Conservation (phyloP, 179 eudicot genomes). For the Vitellaria paradoxa region DNA sequence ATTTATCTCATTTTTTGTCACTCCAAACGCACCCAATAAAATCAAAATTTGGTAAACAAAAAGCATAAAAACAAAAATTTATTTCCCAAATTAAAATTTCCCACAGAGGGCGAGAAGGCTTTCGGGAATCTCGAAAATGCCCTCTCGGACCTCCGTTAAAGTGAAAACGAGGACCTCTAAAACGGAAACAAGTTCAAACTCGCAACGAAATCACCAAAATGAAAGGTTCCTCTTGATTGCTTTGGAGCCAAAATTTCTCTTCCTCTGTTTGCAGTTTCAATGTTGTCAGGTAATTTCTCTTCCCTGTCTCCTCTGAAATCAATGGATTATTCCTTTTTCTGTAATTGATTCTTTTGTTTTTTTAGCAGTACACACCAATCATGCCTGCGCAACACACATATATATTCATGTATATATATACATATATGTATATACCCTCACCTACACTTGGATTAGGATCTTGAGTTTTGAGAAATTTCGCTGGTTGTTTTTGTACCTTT, state of each 20-base stretch:
- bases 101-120: no score
- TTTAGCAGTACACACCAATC: not conserved
- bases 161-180: no score
- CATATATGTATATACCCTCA: not conserved
- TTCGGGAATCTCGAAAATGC: no score
- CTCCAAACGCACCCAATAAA: no score
- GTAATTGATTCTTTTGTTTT: not conserved
- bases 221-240: not conserved
- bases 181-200: no score
- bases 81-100: no score
- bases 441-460: not conserved
- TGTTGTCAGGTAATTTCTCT: constrained; percentile 4
- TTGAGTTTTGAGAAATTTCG: not conserved
- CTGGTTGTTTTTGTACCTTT: not conserved
- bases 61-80: no score
- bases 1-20: no score
- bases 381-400: not conserved
- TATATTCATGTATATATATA: not conserved
- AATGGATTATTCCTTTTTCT: not conserved
- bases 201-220: not conserved
- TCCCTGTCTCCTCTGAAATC: not conserved
- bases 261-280: not conserved
- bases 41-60: no score
- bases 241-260: not conserved
- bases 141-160: no score